Conservation (phyloP, 2,329 filamentous ascomycete genomes). For the Onygena corvina region DNA sequence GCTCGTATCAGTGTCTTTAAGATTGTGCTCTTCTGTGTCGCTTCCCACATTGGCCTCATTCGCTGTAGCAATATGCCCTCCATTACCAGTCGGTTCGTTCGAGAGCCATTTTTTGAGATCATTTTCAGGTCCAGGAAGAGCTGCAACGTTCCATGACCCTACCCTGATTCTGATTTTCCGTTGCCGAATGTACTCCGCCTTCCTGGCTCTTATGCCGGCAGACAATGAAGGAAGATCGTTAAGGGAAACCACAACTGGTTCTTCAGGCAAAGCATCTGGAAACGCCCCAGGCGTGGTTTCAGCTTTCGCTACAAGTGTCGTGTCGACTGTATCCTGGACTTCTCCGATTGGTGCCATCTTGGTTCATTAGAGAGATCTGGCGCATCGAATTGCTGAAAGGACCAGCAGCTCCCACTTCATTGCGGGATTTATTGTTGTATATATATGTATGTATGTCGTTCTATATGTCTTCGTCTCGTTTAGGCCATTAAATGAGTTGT, state of each 20-base stretch:
- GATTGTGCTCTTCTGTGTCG: not conserved
- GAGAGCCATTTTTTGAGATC: constrained; percentile 86
- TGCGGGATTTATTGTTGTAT: not conserved
- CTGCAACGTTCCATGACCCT: constrained; percentile 90
- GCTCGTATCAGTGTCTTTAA: no score
- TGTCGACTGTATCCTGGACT: not conserved
- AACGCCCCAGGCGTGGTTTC: constrained; percentile 41
- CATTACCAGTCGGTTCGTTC: constrained; percentile 29
- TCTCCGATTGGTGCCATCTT: not conserved
- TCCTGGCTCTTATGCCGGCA: constrained; percentile 55
- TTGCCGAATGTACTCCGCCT: constrained; percentile 64
- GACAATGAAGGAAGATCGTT: constrained; percentile 37
- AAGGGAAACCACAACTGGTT: constrained; percentile 12
- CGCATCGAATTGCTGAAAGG: not conserved
- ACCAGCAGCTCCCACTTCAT: not conserved
- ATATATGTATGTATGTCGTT: not conserved
- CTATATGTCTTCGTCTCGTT: not conserved
- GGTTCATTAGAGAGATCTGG: not conserved
- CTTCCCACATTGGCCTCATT: not conserved
- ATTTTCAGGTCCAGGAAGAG: constrained; percentile 70
- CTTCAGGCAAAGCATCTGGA: constrained; percentile 23
- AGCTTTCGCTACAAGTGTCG: not conserved
- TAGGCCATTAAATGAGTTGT: not conserved
- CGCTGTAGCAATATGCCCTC: not conserved
- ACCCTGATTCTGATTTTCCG: constrained; percentile 73